Conservation (phyloP, 208 protist species). For the Novymonas esmeraldas region DNA sequence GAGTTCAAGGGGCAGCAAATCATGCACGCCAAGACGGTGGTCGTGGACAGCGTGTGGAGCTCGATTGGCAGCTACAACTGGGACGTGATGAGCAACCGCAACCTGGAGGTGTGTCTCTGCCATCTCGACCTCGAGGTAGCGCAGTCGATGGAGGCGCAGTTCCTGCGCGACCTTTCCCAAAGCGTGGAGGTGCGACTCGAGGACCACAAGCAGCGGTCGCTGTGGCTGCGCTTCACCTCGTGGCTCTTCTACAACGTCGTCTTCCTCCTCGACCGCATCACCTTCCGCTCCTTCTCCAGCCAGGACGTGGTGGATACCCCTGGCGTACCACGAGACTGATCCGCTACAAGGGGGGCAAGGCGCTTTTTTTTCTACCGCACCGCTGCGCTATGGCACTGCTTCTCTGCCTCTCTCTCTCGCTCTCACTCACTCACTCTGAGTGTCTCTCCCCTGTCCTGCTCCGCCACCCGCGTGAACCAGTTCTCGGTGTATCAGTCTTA, state of each 20-base stretch:
- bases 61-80: conserved; percentile 94
- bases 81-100: conserved; percentile 93
- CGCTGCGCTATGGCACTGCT: neutral
- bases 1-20: conserved; percentile 88
- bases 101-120: conserved; percentile 89
- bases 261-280: conserved; percentile 71
- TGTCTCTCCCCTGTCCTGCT: no score
- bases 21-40: conserved; percentile 94
- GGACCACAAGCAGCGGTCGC: conserved; percentile 65
- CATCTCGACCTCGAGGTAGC: conserved; percentile 70
- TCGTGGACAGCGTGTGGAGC: conserved; percentile 92
- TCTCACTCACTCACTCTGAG: no score
- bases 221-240: conserved; percentile 69
- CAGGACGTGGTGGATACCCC: conserved; percentile 51
- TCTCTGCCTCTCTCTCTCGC: neutral
- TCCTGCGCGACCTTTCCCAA: conserved; percentile 63
- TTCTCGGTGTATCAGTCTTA: no score
- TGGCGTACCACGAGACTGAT: conserved; percentile 7
- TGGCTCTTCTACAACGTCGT: conserved; percentile 86
- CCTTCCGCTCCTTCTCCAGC: conserved; percentile 70
- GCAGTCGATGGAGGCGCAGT: conserved; percentile 87
- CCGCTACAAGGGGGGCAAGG: neutral
- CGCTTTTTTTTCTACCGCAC: neutral
- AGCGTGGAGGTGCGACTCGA: conserved; percentile 75
- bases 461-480: no score